Base-by-base conservation (phyloP, 148 eudicot genomes). In the Spergularia marina region DNA sequence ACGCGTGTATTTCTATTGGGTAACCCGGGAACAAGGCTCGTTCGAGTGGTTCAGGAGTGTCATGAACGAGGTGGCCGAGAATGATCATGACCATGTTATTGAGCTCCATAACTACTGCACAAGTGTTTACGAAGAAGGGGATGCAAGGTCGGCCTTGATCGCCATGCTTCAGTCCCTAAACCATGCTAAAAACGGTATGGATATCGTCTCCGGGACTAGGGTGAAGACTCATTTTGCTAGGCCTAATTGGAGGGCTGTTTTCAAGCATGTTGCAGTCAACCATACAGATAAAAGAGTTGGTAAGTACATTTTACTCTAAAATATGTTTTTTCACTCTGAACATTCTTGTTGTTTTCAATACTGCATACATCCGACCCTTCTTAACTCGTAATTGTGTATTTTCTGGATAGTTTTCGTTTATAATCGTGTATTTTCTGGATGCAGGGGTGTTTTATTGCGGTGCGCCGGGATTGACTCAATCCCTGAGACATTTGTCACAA, bases 51-150 rank as follows among this genome's bases (percentile, higher is more conserved):
- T 87, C 34, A 81, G 76, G 30, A 80, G 83, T 15, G 82, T 87
- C 56, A 87, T 84, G 87, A 84, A 82, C 16, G 87, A 72, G 79
- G 90, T 84, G 34, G 86, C 90, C 0, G 87, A 84, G 67, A 62
- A 83, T 49, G 83, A 87, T 47, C 67, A 13, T 11, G 90, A 85
- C 54, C 78, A 73, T 10, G 83, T 84, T 41, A 84, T 87, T 34
- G 84, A 87, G 80, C 83, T 87, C n/a, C 87, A 84, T 44, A 87
- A 84, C 61, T 84, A 84, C 62, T 84, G 87, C 79, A 87, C 87
- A 4, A 74, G 83, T 23, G 87, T 77, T 2, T 86, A 80, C 57
- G 85, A 82, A 64, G 89, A 84, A 71, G 89, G 89, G 4, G 88
- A 86, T 61, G 88, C 86, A 4, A 68, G 88, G 18, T 86, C 88